Evolutionary conservation across 2,329 filamentous ascomycete genomes (phyloP), one percentile per base, ranked within the genome.

Genomic region (Aspergillus caelatus): DNA sequence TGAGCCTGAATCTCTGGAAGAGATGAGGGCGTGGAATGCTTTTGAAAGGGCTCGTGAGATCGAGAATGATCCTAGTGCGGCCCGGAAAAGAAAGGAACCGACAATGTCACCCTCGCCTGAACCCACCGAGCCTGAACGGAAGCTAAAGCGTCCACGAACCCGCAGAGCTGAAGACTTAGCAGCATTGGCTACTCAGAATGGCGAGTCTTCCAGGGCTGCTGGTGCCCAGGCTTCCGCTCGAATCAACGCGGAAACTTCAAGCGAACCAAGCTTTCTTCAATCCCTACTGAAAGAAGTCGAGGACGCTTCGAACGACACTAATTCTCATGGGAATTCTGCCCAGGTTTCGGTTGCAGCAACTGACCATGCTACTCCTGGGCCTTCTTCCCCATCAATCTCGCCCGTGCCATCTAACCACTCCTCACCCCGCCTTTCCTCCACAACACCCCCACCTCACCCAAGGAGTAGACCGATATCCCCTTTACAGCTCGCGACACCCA

Each of bases 221-320:
- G 68, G 69, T 48, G 69, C 70, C 52, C 74, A 67, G 62, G 73
- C 69, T 68, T 70, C 72, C 70, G 66, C 72, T 71, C 70, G 75
- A 73, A 65, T 71, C 68, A 71, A 73, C 60, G 63, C 73, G 54
- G 75, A 81, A 64, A 66, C 70, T 32, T 77, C 81, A 45, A 84
- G 82, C 32, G 86, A 85, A 9, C 91, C 93, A 9, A 94, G 92
- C 7, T 94, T 98, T 74, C 83, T 98, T 9, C 92, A 93, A 28
- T 94, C 93, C 0, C 82, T 98, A 8, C 81, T 98, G 57, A 93
- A 91, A 74, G 94, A 98, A 77, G 92, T 98, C 1, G 93, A 96
- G 73, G 84, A 81, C 45, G 82, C 79, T 63, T 74, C 77, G 53
- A 69, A 71, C 60, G 67, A 75, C 61, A 69, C 71, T 23, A 70